Evolutionary conservation across 371 early-diverging fungal species (phyloP), one percentile per base, ranked within the genome.

Genomic region (Batkoa obscura): DNA sequence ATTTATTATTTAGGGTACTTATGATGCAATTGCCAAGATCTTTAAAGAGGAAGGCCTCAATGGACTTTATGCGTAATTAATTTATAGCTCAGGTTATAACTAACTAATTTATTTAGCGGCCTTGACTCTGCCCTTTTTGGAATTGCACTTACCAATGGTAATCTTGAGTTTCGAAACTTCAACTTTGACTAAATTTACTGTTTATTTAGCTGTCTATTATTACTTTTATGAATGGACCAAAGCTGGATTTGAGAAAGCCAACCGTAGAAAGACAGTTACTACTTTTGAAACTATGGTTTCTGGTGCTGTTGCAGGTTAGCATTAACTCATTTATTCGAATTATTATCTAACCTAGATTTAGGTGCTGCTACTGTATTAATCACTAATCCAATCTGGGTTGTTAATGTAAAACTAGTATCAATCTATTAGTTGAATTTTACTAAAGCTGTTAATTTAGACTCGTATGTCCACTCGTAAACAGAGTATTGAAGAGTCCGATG

Each of bases 371-470:
- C 88, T 13, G 84, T 87, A 34, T 59, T 86, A 58, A 77, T 85
- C 60, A 94, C 97, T 58, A 90, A 96, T 71, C 97, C 97, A 31
- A 90, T 96, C 61, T 96, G 97, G 97, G 91, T 94, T 52, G 79
- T 96, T 51, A 94, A 96, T 63, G 81, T 84, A 74, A 67, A 73
- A 55, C 3, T 10, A 15, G n/a, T n/a, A n/a, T n/a, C 12, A 36
- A 43, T 23, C 17, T 57, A 4, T 39, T 43, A 56, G 12, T 17
- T 35, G n/a, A 43, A 3, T 48, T n/a, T 13, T 41, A 13, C 46
- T 55, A n/a, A 58, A 2, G 9, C 23, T 30, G 8, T 32, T 39
- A 8, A 35, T 50, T 52, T 67, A 81, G 79, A 83, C 81, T 17
- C 76, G 83, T 59, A 69, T 80, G 54, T 72, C 79, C 12, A 77